These are phyloP conservation scores for Trichoderma parareesei DNA, from an alignment of 495 filamentous ascomycete genomes.

Conservation along the genomic window DNA sequence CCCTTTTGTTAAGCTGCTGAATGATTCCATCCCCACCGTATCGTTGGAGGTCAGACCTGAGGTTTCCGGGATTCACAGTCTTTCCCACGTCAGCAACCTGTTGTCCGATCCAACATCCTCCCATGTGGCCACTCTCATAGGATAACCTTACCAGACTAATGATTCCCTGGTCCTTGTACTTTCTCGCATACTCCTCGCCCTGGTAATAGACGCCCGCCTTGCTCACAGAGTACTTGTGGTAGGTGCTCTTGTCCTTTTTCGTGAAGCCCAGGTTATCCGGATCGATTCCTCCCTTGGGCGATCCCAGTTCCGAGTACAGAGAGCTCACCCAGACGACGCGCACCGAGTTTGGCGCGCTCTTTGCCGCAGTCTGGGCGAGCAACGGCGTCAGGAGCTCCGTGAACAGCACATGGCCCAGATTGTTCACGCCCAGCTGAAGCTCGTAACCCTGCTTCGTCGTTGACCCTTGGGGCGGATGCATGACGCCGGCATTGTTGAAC, in stretches of 20 bases:
- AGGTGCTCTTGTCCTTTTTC: slow-evolving; percentile 20
- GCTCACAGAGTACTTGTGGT: slow-evolving; percentile 22
- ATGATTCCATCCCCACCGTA: background rate
- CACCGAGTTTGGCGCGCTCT: slow-evolving; percentile 23
- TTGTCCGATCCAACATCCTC: slow-evolving; percentile 13
- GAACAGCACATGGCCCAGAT: slow-evolving; percentile 32
- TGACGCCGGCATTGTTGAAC: slow-evolving; percentile 37
- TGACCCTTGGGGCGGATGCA: slow-evolving; percentile 19
- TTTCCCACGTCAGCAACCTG: background rate
- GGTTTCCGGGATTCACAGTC: slow-evolving; percentile 26
- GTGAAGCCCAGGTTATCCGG: slow-evolving; percentile 28
- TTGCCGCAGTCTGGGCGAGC: slow-evolving; percentile 19
- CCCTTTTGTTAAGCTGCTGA: background rate
- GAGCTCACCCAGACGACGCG: slow-evolving; percentile 39
- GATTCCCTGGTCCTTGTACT: slow-evolving; percentile 19
- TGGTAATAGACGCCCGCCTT: slow-evolving; percentile 32
- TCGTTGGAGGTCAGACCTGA: slow-evolving; percentile 30
- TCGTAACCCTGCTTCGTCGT: slow-evolving; percentile 21
- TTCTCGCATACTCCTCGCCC: slow-evolving; percentile 21
- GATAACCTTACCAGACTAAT: slow-evolving; percentile 17
- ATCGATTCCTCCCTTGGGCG: slow-evolving; percentile 30
- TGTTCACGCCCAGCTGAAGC: slow-evolving; percentile 34
- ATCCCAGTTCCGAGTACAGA: slow-evolving; percentile 20
- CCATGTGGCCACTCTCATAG: background rate
- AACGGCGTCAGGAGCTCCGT: slow-evolving; percentile 37